These are phyloP conservation scores for Hypoxylon sp. DNA, from an alignment of 2,329 filamentous ascomycete species.

Conservation along the genomic window DNA sequence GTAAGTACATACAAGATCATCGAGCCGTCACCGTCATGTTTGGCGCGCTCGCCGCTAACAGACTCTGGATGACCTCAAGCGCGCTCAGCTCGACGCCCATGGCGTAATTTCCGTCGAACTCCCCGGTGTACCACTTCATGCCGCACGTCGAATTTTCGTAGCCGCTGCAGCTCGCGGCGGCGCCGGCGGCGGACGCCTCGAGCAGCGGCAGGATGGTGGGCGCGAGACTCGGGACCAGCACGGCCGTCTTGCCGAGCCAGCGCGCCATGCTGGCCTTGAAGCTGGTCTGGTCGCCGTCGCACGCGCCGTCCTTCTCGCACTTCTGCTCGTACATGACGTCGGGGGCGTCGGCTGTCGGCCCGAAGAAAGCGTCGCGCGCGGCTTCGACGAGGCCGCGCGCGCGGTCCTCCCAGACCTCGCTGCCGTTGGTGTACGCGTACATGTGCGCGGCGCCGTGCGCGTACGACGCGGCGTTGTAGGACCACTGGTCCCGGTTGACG, in stretches of 20 bases:
- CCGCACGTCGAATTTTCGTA: constrained; percentile 44
- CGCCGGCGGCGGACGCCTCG: constrained; percentile 44
- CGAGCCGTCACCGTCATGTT: constrained; percentile 24
- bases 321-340: constrained; percentile 49
- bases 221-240: constrained; percentile 46
- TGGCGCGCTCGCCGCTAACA: constrained; percentile 35
- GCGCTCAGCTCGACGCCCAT: constrained; percentile 48
- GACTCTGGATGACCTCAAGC: constrained; percentile 46
- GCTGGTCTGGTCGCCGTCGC: constrained; percentile 49
- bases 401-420: constrained; percentile 45
- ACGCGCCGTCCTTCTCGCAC: constrained; percentile 51
- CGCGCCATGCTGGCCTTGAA: constrained; percentile 43
- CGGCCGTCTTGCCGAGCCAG: constrained; percentile 45
- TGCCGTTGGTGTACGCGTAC: constrained; percentile 51
- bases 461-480: constrained; percentile 53
- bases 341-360: constrained; percentile 32
- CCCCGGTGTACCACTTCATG: constrained; percentile 44
- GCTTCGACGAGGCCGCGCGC: constrained; percentile 47
- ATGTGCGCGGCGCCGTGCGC: constrained; percentile 52
- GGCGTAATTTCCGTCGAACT: constrained; percentile 47
- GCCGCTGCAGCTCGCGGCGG: constrained; percentile 45
- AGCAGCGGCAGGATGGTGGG: constrained; percentile 43
- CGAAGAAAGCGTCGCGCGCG: constrained; percentile 41
- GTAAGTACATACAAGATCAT: not conserved
- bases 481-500: constrained; percentile 49